phyloP scores from a whole-genome alignment of 2,329 filamentous ascomycete species.

The Fusarium continuum region DNA sequence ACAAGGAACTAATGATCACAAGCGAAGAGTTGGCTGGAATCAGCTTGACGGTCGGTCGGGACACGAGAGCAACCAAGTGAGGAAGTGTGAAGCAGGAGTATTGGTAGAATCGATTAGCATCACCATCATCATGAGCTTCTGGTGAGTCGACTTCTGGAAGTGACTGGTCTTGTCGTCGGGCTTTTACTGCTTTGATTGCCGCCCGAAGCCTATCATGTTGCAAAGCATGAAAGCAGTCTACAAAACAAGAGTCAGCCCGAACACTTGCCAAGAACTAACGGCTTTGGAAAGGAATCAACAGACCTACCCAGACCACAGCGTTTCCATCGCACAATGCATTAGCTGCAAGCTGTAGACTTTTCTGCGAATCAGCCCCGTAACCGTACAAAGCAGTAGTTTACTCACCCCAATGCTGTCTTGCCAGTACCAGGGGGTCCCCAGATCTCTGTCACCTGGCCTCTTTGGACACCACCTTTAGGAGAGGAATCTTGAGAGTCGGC shows the following conservation, averaged over 20 bases:
- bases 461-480: slow-evolving; percentile 67
- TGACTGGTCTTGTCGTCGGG: slow-evolving; percentile 3
- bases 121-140: slow-evolving; percentile 30
- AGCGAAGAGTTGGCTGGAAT: slow-evolving; percentile 71
- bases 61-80: slow-evolving; percentile 78
- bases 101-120: slow-evolving; percentile 54
- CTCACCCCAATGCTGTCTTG: slow-evolving; percentile 84
- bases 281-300: slow-evolving; percentile 47
- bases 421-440: slow-evolving; percentile 88
- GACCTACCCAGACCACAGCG: slow-evolving; percentile 85
- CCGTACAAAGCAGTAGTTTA: slow-evolving; percentile 15
- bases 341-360: slow-evolving; percentile 74
- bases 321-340: slow-evolving; percentile 68
- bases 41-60: slow-evolving; percentile 70
- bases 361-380: slow-evolving; percentile 20
- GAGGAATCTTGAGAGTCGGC: slow-evolving; percentile 20
- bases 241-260: slow-evolving; percentile 6
- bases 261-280: not conserved
- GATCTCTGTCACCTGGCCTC: slow-evolving; percentile 84
- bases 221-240: slow-evolving; percentile 60
- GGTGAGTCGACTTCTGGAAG: slow-evolving; percentile 10
- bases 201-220: slow-evolving; percentile 43
- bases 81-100: slow-evolving; percentile 68
- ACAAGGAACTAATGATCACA: slow-evolving; percentile 81
- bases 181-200: slow-evolving; percentile 36